These are phyloP conservation scores for Salix caprea DNA, from an alignment of 345 rosid genomes.

Conservation along the genomic window DNA sequence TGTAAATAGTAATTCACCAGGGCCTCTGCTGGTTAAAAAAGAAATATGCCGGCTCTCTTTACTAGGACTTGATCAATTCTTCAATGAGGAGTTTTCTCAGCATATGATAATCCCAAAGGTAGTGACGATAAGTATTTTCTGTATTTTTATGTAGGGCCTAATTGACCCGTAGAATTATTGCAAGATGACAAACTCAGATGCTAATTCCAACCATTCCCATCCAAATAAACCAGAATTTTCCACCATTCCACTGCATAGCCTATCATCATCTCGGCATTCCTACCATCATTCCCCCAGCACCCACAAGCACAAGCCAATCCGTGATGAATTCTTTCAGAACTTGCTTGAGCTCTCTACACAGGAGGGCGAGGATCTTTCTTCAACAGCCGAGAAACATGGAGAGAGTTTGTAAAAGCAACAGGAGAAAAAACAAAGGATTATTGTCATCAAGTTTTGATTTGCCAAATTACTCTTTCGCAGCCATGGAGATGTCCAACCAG, in stretches of 20 bases:
- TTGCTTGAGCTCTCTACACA: slow-evolving; percentile 18
- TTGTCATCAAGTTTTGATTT: slow-evolving; percentile 20
- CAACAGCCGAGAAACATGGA: not conserved
- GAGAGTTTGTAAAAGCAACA: not conserved
- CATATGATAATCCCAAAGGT: not conserved
- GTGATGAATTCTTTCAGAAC: slow-evolving; percentile 21
- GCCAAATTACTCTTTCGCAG: slow-evolving; percentile 22
- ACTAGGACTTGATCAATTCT: not conserved
- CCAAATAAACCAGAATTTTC: not conserved
- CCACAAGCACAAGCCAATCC: not conserved
- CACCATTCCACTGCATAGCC: not conserved
- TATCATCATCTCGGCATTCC: not conserved
- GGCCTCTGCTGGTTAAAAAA: not conserved
- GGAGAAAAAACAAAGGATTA: not conserved
- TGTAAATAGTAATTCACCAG: not conserved
- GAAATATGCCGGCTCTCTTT: slow-evolving; percentile 10
- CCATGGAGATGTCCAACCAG: slow-evolving; percentile 36
- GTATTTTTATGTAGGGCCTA: not conserved
- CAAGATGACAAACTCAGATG: slow-evolving; percentile 1
- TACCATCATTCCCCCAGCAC: not conserved
- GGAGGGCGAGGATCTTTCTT: not conserved
- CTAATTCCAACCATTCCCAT: not conserved
- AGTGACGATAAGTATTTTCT: not conserved
- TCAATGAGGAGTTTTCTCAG: not conserved
- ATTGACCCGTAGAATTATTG: not conserved